These are phyloP conservation scores for Kwoniella pini DNA, from an alignment of 768 basidiomycete genomes.

Conservation along the genomic window DNA sequence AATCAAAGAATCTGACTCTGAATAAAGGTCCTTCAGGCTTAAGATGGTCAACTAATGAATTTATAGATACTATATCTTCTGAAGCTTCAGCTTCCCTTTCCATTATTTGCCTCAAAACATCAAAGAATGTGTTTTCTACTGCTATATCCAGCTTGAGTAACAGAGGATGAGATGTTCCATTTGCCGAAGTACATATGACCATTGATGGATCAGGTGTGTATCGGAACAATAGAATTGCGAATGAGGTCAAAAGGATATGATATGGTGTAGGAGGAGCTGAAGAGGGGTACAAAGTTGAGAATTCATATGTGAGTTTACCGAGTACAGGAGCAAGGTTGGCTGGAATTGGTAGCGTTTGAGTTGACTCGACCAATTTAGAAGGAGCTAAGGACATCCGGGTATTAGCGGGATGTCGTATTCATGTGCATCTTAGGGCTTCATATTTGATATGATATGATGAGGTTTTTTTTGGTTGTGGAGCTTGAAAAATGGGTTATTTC, in stretches of 20 bases:
- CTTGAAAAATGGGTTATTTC: too few species aligned
- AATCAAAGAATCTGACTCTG: conserved; percentile 93
- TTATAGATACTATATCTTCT: conserved; percentile 76
- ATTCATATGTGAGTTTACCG: conserved; percentile 70
- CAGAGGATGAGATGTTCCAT: conserved; percentile 72
- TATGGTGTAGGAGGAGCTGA: conserved; percentile 68
- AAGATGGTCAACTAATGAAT: conserved; percentile 69
- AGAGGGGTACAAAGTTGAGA: conserved; percentile 36
- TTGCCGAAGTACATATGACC: conserved; percentile 74
- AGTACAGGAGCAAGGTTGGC: conserved; percentile 69
- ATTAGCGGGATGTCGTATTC: background rate
- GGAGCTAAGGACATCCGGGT: background rate
- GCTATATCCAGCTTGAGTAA: conserved; percentile 80
- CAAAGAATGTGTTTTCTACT: conserved; percentile 83
- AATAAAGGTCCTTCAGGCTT: conserved; percentile 63
- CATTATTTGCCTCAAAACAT: conserved; percentile 80
- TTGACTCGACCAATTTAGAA: conserved; percentile 78
- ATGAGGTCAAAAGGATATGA: conserved; percentile 88
- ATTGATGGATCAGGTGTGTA: conserved; percentile 95
- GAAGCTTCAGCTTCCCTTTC: conserved; percentile 80
- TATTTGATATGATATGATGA: too few species aligned
- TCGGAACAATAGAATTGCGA: conserved; percentile 83
- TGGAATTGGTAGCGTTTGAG: conserved; percentile 69
- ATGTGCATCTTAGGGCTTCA: background rate
- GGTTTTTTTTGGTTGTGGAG: too few species aligned